phyloP scores from a whole-genome alignment of 2,329 filamentous ascomycete species.

The Colletotrichum melonis region DNA sequence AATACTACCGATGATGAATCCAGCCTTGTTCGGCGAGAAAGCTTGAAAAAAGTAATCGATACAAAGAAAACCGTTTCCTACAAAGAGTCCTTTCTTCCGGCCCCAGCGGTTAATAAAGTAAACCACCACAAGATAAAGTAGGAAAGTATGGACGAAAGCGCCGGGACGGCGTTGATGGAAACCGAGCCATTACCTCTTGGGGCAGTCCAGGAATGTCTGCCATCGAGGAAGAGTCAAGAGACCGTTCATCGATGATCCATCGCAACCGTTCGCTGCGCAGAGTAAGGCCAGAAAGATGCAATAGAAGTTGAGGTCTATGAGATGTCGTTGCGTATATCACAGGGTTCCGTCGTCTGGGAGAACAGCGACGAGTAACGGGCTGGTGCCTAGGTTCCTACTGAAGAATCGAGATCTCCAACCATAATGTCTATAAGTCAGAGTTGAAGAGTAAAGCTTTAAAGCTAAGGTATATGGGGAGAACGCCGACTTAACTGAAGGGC shows the following conservation, averaged over 20 bases:
- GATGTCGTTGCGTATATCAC: no score
- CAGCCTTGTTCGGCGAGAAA: no score
- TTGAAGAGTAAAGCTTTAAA: not conserved
- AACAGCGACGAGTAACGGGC: conserved; percentile 12
- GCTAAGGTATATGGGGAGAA: not conserved
- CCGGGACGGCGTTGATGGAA: conserved; percentile 11
- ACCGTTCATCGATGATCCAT: conserved; percentile 66
- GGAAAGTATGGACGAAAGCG: no score
- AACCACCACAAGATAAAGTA: no score
- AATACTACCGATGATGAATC: no score
- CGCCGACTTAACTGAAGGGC: no score
- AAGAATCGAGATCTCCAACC: conserved; percentile 1
- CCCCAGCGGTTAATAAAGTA: no score
- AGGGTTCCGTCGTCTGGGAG: not conserved
- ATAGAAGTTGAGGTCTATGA: no score
- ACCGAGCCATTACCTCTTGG: conserved; percentile 3
- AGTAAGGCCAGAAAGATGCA: not conserved
- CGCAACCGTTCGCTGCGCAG: conserved; percentile 47
- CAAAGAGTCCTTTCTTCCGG: no score
- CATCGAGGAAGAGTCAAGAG: conserved; percentile 63
- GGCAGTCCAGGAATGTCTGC: conserved; percentile 22
- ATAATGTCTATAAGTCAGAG: not conserved
- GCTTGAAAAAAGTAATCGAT: no score
- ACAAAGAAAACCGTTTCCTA: no score
- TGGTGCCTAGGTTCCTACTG: conserved; percentile 13